These are phyloP conservation scores for Pseudocercospora musae DNA, from an alignment of 2,329 filamentous ascomycete genomes.

Conservation along the genomic window DNA sequence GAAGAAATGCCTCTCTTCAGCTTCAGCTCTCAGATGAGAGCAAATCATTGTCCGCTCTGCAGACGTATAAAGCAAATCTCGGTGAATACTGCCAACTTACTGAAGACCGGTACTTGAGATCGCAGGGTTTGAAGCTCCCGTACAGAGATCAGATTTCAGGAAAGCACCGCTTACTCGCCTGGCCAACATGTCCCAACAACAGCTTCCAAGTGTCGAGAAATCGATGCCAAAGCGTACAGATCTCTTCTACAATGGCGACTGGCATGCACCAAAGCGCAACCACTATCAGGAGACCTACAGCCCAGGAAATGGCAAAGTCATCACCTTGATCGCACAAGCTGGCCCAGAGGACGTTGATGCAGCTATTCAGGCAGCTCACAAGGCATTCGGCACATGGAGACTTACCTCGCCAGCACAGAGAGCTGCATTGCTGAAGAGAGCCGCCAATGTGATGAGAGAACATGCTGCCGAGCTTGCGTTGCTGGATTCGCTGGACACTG, in stretches of 20 bases:
- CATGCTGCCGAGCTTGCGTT: conserved; percentile 19
- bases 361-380: conserved; percentile 26
- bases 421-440: conserved; percentile 47
- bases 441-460: conserved; percentile 17
- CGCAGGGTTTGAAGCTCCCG: background rate
- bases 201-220: conserved; percentile 10
- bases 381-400: conserved; percentile 22
- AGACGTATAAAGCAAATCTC: too few relatives aligned
- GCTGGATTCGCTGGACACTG: conserved; percentile 24
- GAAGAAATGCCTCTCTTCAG: background rate
- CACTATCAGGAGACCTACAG: conserved; percentile 26
- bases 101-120: background rate
- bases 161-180: background rate
- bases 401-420: conserved; percentile 17
- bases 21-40: too few relatives aligned
- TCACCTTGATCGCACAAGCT: conserved; percentile 25
- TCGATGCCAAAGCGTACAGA: conserved; percentile 22
- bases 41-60: too few relatives aligned
- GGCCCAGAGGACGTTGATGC: conserved; percentile 23
- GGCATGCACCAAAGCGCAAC: conserved; percentile 22
- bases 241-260: conserved; percentile 28
- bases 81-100: too few relatives aligned
- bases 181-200: conserved; percentile 2
- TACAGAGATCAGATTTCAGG: too few relatives aligned
- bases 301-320: conserved; percentile 27